A percentile compares a stretch with the other conserved stretches of the same genome.
These are phyloP conservation scores for Xylaria digitata DNA, from an alignment of 2,329 filamentous ascomycete genomes.

Conservation along the genomic window DNA sequence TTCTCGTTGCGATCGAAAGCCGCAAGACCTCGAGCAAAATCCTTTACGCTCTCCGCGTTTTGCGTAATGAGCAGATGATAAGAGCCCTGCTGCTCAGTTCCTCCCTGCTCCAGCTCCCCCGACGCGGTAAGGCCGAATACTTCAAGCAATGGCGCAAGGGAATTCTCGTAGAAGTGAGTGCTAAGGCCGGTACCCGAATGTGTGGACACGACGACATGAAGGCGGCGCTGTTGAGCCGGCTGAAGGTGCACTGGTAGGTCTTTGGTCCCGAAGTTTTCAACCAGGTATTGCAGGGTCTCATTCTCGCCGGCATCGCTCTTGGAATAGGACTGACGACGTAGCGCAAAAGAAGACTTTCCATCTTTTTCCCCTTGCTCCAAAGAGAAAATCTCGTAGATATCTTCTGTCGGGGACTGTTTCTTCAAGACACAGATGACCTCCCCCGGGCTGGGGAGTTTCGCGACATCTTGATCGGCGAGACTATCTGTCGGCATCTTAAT, in stretches of 20 bases:
- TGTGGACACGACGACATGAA: conserved; percentile 76
- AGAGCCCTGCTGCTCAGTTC: conserved; percentile 24
- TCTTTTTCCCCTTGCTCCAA: conserved; percentile 50
- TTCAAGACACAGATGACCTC: conserved; percentile 50
- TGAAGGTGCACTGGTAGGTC: conserved; percentile 54
- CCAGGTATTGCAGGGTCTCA: conserved; percentile 53
- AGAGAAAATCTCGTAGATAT: conserved; percentile 52
- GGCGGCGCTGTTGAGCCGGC: conserved; percentile 42
- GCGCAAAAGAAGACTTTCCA: conserved; percentile 39
- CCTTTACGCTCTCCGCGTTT: conserved; percentile 70
- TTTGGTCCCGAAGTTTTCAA: conserved; percentile 53
- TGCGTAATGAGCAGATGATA: conserved; percentile 72
- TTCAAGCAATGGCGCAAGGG: conserved; percentile 67
- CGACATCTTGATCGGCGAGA: not conserved
- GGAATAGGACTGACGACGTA: conserved; percentile 44
- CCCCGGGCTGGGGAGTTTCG: conserved; percentile 41
- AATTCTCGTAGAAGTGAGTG: conserved; percentile 63
- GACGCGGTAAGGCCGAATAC: conserved; percentile 55
- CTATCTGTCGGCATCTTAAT: conserved; percentile 20
- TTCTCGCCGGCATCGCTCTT: conserved; percentile 39
- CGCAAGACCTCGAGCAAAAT: conserved; percentile 65
- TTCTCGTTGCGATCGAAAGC: conserved; percentile 37
- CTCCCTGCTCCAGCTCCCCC: conserved; percentile 26
- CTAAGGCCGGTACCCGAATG: conserved; percentile 72
- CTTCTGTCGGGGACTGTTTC: conserved; percentile 20